Evolutionary conservation across 768 basidiomycete species (phyloP).

Genomic region (Lepiota venenata): DNA sequence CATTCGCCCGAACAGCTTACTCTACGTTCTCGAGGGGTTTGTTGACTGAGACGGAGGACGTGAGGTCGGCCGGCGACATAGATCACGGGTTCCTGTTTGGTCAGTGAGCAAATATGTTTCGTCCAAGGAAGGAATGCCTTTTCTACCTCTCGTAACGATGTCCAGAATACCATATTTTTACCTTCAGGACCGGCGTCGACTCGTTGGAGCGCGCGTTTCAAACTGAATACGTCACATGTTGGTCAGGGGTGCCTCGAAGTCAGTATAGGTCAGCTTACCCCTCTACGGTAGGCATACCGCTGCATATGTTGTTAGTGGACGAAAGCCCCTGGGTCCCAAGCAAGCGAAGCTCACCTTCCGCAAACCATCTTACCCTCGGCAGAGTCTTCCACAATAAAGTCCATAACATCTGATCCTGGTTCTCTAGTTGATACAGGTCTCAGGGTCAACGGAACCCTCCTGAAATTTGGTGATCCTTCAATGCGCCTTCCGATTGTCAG

Average conservation of each 20-base stretch:
- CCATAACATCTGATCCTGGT: conserved; percentile 26
- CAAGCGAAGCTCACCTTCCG: conserved; percentile 50
- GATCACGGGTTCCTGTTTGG: conserved; percentile 80
- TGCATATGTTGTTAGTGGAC: conserved; percentile 25
- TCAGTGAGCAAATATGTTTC: conserved; percentile 8
- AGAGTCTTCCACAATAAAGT: conserved; percentile 36
- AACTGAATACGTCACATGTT: conserved; percentile 34
- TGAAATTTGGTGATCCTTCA: conserved; percentile 93
- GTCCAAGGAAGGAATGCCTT: no score
- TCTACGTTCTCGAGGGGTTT: conserved; percentile 93
- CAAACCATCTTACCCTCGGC: conserved; percentile 61
- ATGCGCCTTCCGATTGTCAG: conserved; percentile 51
- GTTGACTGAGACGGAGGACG: conserved; percentile 83
- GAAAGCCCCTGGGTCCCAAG: not conserved
- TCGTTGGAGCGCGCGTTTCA: conserved; percentile 72
- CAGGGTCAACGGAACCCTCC: conserved; percentile 70
- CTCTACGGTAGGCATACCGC: conserved; percentile 93
- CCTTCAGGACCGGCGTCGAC: conserved; percentile 84
- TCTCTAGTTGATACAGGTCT: conserved; percentile 25
- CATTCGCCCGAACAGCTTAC: conserved; percentile 39
- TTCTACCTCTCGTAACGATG: conserved; percentile 83
- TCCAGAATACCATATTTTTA: conserved; percentile 80
- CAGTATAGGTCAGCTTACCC: conserved; percentile 45
- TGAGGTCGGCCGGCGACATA: conserved; percentile 87
- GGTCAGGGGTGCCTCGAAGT: not conserved